Base-by-base conservation (phyloP, 2,329 filamentous ascomycete species). In the Colletotrichum camelliae region DNA sequence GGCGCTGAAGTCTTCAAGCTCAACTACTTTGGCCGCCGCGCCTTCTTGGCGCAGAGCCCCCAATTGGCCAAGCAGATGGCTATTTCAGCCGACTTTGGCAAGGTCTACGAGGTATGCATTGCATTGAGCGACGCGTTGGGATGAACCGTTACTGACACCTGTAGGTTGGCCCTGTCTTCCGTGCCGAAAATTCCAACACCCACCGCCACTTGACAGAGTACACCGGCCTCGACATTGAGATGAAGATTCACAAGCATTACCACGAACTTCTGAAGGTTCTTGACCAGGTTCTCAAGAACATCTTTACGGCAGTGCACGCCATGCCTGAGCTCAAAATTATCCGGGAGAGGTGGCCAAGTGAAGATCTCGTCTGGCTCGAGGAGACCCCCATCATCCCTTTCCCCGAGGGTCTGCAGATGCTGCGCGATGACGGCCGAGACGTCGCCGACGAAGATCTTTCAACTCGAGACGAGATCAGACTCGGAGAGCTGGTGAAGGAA, bases 161-260 rank as follows among this genome's bases (percentile, higher is more conserved):
- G 13, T 27, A 84, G 83, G 93, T 97, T 78, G 95, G 95, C 18
- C 93, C 95, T 3, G 96, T 98, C 8, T 98, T 98, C 89, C 93
- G 96, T 79, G 96, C 96, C 1, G 96, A 98, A 83, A 97, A 98
- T 87, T 97, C 95, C 82, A 98, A 98, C 84, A 98, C 96, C 0
- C 96, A 98, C 81, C 93, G 96, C 48, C 96, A 98, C 83, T 88
- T 98, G 88, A 98, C 96, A 0, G 96, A 98, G 83, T 98, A 97
- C 83, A 98, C 96, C 6, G 96, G 96, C 71, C 88, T 98, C 35
- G 96, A 98, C 89, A 85, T 98, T 21, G 96, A 98, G 82, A 98
- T 98, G 96, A 91, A 93, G 4, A 95, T 98, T 77, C 93, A 96
- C 66, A 92, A 94, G 80, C 93, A 97, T 83, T 98, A 98, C 83